Percentiles rank a stretch among this genome's conserved stretches.
These are phyloP conservation scores for Ophiognomonia clavigignenti-juglandacearum DNA, from an alignment of 2,329 filamentous ascomycete species.

Conservation along the genomic window DNA sequence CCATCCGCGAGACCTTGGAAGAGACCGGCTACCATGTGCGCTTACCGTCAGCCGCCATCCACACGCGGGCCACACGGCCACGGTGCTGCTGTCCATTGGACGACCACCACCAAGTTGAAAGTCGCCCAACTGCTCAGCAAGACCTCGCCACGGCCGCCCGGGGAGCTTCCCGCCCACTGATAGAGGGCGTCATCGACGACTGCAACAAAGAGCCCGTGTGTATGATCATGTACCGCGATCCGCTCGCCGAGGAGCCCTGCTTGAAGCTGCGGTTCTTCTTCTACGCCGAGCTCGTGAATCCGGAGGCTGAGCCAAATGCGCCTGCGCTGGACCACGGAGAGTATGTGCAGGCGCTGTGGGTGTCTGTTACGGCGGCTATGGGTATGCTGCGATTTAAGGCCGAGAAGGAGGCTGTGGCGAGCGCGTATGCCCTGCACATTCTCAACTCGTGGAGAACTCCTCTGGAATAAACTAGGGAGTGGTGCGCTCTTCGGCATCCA, in stretches of 20 bases:
- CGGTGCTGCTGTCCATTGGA: not conserved
- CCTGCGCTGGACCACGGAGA: constrained; percentile 29
- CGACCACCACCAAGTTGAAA: too few species aligned
- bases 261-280: constrained; percentile 36
- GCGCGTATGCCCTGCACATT: not conserved
- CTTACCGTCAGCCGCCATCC: constrained; percentile 34
- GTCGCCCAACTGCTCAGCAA: too few species aligned
- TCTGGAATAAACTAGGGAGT: too few species aligned
- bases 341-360: constrained; percentile 22
- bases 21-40: constrained; percentile 39
- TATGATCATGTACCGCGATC: constrained; percentile 31
- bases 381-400: constrained; percentile 23
- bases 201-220: constrained; percentile 32
- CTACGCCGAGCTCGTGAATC: constrained; percentile 28
- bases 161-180: not conserved
- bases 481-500: too few species aligned
- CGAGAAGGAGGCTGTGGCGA: constrained; percentile 17
- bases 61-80: constrained; percentile 36
- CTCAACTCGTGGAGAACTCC: too few species aligned
- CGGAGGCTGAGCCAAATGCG: constrained; percentile 19
- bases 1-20: constrained; percentile 42
- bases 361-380: constrained; percentile 18
- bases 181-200: not conserved
- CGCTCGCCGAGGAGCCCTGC: constrained; percentile 11
- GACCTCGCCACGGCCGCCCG: too few species aligned